Base-by-base conservation (phyloP, 2,329 filamentous ascomycete genomes). In the Verticillium klebahnii region DNA sequence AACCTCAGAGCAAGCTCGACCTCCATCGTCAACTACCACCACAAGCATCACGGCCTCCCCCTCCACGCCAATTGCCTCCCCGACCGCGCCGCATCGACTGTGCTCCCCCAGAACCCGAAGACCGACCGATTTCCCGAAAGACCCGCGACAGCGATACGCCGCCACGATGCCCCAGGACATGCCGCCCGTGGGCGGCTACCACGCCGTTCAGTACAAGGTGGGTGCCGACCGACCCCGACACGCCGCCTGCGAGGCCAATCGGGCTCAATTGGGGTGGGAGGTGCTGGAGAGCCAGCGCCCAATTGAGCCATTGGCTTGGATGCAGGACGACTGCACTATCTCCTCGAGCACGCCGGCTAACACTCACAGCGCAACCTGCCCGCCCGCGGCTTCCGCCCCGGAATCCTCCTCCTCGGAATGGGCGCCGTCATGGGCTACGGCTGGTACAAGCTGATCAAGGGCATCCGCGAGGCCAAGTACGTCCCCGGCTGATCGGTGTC, bases 181-280 rank as follows among this genome's bases (percentile, higher is more conserved):
- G 87, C 95, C 95, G 82, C 95, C 95, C 71, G 77, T 80, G 74
- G 95, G 94, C 82, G 95, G 95, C 84, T 99, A 99, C 80, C 90
- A 88, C 77, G 89, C 94, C 78, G 90, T 99, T 68, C 95, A 99
- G 81, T 99, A 97, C 85, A 96, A 96, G 88, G 91, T 93, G 77
- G 73, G 83, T 80, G 23, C 25, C 45, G 45, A 52, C 11, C 45
- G 45, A 23, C 19, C 45, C 19, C 45, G 11, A 23, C 45, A 23
- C 19, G 45, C 45, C 19, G 45, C 6, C 9, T 23, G 45, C 45
- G n/a, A 52, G 19, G 45, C 45, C 45, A 52, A 52, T 52, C 3
- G 45, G 19, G 45, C n/a, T 52, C 45, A 52, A 52, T 52, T 12
- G 3, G 19, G 45, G 45, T 5, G n/a, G 8, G 7, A 25, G 25